phyloP scores from a whole-genome alignment of 345 rosid genomes.

The Heritiera littoralis region DNA sequence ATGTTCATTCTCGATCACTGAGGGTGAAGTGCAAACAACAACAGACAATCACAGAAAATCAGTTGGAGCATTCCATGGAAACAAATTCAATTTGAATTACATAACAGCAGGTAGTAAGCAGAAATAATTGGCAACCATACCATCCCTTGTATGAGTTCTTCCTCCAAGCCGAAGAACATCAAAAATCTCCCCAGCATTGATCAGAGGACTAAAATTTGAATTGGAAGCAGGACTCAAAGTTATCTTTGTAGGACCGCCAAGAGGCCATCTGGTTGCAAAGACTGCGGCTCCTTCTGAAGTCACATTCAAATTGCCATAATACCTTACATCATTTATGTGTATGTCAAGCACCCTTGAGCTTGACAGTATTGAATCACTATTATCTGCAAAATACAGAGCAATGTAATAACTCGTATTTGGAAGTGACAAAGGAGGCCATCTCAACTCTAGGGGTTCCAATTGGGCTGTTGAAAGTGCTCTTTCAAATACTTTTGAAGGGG shows the following conservation, averaged over 20 bases:
- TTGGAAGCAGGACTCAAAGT: conserved; percentile 55
- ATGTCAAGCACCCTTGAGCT: conserved; percentile 56
- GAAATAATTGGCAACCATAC: conserved; percentile 39
- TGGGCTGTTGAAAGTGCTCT: conserved; percentile 47
- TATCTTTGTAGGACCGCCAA: conserved; percentile 56
- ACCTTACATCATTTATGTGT: conserved; percentile 55
- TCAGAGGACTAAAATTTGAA: conserved; percentile 56
- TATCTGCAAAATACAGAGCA: conserved; percentile 82
- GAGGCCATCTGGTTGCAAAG: conserved; percentile 72
- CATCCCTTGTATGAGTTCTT: conserved; percentile 82
- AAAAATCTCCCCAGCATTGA: conserved; percentile 87
- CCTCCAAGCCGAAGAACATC: conserved; percentile 49
- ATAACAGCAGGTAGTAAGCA: not conserved
- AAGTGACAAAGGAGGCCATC: conserved; percentile 66
- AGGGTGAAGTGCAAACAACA: not conserved
- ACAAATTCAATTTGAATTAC: conserved; percentile 4
- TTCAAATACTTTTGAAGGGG: conserved; percentile 75
- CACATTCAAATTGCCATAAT: conserved; percentile 60
- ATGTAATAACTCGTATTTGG: conserved; percentile 49
- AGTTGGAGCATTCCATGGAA: not conserved
- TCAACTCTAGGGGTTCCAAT: conserved; percentile 51
- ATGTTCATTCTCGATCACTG: not conserved
- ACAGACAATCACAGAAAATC: conserved; percentile 7
- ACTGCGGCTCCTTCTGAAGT: conserved; percentile 59
- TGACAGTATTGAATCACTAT: conserved; percentile 33